Evolutionary conservation across 2,329 filamentous ascomycete species (phyloP), one percentile per base, ranked within the genome.

Genomic region (Colletotrichum brevisporum): DNA sequence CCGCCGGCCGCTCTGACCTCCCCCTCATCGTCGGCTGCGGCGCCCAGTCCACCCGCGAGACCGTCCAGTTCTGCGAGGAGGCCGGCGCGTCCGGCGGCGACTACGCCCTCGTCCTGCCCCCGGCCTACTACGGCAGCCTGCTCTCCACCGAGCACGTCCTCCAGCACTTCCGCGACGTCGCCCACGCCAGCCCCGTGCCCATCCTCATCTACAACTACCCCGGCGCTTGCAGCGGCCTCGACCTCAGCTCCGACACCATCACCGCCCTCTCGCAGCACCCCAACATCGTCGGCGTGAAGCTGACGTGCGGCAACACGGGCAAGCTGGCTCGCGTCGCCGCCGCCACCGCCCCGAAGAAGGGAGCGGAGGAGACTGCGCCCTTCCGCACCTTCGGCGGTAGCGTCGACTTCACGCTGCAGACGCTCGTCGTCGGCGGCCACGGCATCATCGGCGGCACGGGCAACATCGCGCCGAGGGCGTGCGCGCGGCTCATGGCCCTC

Each of bases 341-440:
- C 64, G 85, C 83, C 4, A 68, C 67, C 3, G 21, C 8, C 31
- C 65, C 39, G 31, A 71, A 16, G 41, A 71, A 53, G 70, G 67
- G 45, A 64, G 54, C 74, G 68, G 0, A 24, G 52, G 16, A 16
- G 10, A 10, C 12, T 3, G 21, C 18, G n/a, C 66, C 62, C 10
- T 94, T 94, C 83, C 85, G 92, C 76, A 91, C 90, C 65, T 88
- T 92, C 74, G 92, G 90, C 51, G 92, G 92, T 58, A 91, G 89
- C 50, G 91, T 91, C 57, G 92, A 94, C 80, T 94, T 94, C 78
- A 91, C 89, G 6, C 80, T 94, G 16, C 92, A 93, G 77, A 90
- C 90, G 0, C 79, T 94, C 39, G 84, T 92, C 50, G 91, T 89
- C 4, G 92, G 92, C 18, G 92, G 90, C 3, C 89, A 91, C 64